Evolutionary conservation across 371 early-diverging fungal genomes (phyloP), one percentile per base, ranked within the genome.

Genomic region (Rhizopus microsporus): DNA sequence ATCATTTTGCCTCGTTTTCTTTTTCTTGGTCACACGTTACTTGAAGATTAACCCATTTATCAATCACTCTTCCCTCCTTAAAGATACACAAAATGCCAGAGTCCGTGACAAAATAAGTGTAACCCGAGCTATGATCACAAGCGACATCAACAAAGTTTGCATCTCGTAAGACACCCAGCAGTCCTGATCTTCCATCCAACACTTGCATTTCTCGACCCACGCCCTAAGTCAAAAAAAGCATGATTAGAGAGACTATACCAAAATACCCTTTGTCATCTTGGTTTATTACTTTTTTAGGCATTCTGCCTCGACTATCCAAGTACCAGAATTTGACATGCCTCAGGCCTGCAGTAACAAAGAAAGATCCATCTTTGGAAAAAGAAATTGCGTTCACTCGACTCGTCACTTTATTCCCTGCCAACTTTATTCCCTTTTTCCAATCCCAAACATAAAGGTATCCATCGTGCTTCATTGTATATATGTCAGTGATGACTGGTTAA

Each of bases 271-370:
- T 2, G 40, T 8, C 33, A 9, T 37, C 9, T 29, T 0, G 6
- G 15, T 29, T 8, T 38, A 47, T 65, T 66, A 76, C 75, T 63
- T 65, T 64, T 68, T 79, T 75, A 29, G 72, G 72, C 34, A 70
- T 58, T 33, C 72, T 62, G 23, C 79, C 76, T 40, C 71, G 67
- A 8, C 72, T 57, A 65, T 87, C 86, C 37, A 91, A 71, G 60
- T 86, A 84, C 94, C 94, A 94, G 68, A 85, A 92, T 63, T 90
- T 91, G 66, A 90, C 80, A 68, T 92, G 93, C 29, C 90, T 69
- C 48, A 86, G 56, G 0, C 94, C 94, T 35, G 86, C 90, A 3
- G 94, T 92, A 54, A 91, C 87, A 77, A 91, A 91, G 54, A 77
- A 90, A 1, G 76, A 64, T 1, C 91, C 89, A 52, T 85, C 79